Conservation (phyloP, 2,329 filamentous ascomycete species). For the Fusarium kyushuense region DNA sequence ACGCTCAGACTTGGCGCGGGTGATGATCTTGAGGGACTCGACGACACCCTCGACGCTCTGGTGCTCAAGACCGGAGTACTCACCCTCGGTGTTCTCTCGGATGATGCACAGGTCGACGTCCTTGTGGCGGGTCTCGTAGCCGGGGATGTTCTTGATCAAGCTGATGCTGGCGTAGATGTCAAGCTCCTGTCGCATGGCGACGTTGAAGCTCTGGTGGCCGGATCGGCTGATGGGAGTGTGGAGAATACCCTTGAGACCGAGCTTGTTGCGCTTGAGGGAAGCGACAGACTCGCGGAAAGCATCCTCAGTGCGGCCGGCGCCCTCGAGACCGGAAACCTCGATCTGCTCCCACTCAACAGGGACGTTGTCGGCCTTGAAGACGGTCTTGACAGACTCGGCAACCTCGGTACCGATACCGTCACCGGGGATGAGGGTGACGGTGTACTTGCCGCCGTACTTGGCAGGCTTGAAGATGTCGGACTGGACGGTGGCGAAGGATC, state of each 20-base stretch:
- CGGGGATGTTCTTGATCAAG: conserved; percentile 99
- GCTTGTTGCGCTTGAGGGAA: conserved; percentile 97
- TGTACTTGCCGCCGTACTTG: conserved; percentile 99
- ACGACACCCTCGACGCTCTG: conserved; percentile 96
- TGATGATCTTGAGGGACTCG: conserved; percentile 99
- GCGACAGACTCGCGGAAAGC: conserved; percentile 96
- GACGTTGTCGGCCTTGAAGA: conserved; percentile 99
- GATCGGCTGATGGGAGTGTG: conserved; percentile 97
- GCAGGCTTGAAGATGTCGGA: conserved; percentile 99
- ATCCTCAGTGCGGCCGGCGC: conserved; percentile 86
- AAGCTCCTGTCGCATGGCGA: conserved; percentile 97
- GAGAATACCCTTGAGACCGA: conserved; percentile 98
- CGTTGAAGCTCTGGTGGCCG: conserved; percentile 99
- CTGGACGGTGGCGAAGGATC: conserved; percentile 82
- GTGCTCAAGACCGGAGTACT: conserved; percentile 99
- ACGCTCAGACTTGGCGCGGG: conserved; percentile 97
- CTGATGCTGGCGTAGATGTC: conserved; percentile 99
- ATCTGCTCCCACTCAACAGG: conserved; percentile 99
- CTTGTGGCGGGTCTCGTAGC: conserved; percentile 97
- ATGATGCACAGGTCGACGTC: conserved; percentile 99
- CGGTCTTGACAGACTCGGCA: conserved; percentile 96
- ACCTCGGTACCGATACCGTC: conserved; percentile 99
- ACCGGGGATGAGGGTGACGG: conserved; percentile 97
- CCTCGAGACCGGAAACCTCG: conserved; percentile 90
- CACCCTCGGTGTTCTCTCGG: conserved; percentile 99